Evolutionary conservation across 2,329 filamentous ascomycete species (phyloP).

Genomic region (Colletotrichum sansevieriae): DNA sequence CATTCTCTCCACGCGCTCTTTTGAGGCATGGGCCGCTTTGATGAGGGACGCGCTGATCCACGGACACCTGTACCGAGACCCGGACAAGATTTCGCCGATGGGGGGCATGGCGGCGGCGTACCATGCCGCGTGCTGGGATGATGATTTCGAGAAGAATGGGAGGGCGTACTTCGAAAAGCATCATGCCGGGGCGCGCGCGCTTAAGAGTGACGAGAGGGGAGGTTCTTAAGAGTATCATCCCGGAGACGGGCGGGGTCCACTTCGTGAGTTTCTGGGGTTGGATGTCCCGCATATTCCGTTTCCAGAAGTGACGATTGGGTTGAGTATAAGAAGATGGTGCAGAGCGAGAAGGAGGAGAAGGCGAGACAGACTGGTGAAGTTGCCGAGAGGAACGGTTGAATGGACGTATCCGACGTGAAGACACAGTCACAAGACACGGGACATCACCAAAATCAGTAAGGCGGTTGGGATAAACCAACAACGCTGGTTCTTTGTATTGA

Average conservation of each 20-base stretch:
- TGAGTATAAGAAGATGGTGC: constrained; percentile 47
- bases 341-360: constrained; percentile 36
- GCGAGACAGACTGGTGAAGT: not conserved
- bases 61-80: constrained; percentile 38
- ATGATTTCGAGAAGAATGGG: constrained; percentile 46
- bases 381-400: not conserved
- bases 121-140: constrained; percentile 47
- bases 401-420: not conserved
- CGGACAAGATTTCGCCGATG: constrained; percentile 43
- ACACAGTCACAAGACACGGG: no score
- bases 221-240: constrained; percentile 47
- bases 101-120: constrained; percentile 45
- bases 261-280: constrained; percentile 47
- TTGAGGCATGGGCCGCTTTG: constrained; percentile 69
- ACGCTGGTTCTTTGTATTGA: constrained; percentile 14
- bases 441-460: not conserved
- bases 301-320: constrained; percentile 49
- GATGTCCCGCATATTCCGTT: constrained; percentile 44
- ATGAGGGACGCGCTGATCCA: constrained; percentile 50
- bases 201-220: constrained; percentile 38
- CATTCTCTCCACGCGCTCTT: constrained; percentile 69
- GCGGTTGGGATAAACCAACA: not conserved
- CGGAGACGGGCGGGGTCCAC: constrained; percentile 47
- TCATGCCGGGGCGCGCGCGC: constrained; percentile 44
- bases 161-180: constrained; percentile 45